phyloP scores from a whole-genome alignment of 495 filamentous ascomycete species.

The Aspergillus mulundensis region DNA sequence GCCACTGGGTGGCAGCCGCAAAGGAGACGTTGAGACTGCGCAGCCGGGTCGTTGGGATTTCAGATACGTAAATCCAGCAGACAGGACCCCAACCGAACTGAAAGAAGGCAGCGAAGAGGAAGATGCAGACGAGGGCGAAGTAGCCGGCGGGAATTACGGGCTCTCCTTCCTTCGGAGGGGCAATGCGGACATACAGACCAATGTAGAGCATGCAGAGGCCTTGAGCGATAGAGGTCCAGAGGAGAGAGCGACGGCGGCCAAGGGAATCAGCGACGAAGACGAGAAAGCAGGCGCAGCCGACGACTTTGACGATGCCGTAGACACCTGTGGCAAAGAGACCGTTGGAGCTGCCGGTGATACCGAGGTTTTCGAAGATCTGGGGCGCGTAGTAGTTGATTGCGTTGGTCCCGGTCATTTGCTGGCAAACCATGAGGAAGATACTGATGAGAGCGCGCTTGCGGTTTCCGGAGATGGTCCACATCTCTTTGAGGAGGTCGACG shows the following conservation, averaged over 20 bases:
- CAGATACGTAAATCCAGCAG: constrained; percentile 52
- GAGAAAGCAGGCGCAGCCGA: constrained; percentile 58
- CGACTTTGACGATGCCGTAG: constrained; percentile 53
- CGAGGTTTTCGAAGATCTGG: constrained; percentile 61
- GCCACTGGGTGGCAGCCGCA: constrained; percentile 54
- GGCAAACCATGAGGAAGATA: constrained; percentile 49
- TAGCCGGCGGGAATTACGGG: constrained; percentile 46
- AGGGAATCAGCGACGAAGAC: constrained; percentile 68
- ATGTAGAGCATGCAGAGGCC: constrained; percentile 74
- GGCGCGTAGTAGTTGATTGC: constrained; percentile 50
- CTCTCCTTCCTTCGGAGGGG: constrained; percentile 52
- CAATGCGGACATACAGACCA: constrained; percentile 71
- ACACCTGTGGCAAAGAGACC: constrained; percentile 52
- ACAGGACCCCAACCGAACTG: constrained; percentile 40
- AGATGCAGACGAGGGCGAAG: constrained; percentile 52
- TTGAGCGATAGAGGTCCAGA: constrained; percentile 71
- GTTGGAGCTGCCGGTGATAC: constrained; percentile 40
- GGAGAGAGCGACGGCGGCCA: constrained; percentile 64
- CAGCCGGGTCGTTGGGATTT: constrained; percentile 69
- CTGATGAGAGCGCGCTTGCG: constrained; percentile 40
- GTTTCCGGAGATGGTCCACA: constrained; percentile 40
- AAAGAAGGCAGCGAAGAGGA: constrained; percentile 49
- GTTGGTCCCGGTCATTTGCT: constrained; percentile 53
- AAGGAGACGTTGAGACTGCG: constrained; percentile 67
- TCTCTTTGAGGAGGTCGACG: constrained; percentile 51